Evolutionary conservation across 106 monocot genomes (phyloP), one percentile per base, ranked within the genome.

Genomic region (Phalaenopsis aphrodite): DNA sequence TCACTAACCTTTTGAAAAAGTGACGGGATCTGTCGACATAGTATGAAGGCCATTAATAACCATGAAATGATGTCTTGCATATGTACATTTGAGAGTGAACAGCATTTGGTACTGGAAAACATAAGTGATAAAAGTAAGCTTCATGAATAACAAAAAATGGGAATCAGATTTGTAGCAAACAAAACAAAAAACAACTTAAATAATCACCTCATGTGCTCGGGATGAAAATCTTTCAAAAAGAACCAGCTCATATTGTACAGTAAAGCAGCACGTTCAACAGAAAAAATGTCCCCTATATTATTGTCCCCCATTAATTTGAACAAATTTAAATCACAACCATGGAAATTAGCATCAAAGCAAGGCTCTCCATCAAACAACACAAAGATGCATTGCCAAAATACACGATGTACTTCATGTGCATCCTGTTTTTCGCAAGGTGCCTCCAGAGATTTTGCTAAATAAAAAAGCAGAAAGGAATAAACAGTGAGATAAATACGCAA

Each of bases 41-140:
- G 84, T 48, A 94, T 85, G 81, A 94, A 96, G 56, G 91, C 90
- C 48, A 78, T 84, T 48, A 94, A 71, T 77, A 96, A 85, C 96
- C 93, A 96, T 48, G 84, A 73, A 79, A 92, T 68, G 76, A 92
- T 78, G 69, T 78, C 75, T 48, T 81, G 55, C 80, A 92, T 84
- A 65, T 90, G 74, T 15, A 91, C 52, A 21, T 86, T 84, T 8
- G 90, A 87, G 16, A 96, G 80, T 77, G 55, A 83, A 79, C 93
- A 96, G 72, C 96, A 94, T 73, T 47, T 64, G 37, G 7, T 82
- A 84, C 95, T 96, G 84, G 41, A 69, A 82, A 77, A 86, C 41
- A 75, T n/a, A 79, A 77, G 8, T 14, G 11, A 56, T 10, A 57
- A 41, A 46, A 65, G 75, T 18, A 75, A 66, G 77, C 37, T 38